A percentile compares a stretch with the other conserved stretches of the same genome.
These are phyloP conservation scores for Backusella circina DNA, from an alignment of 192 early-diverging fungal species.

Conservation along the genomic window DNA sequence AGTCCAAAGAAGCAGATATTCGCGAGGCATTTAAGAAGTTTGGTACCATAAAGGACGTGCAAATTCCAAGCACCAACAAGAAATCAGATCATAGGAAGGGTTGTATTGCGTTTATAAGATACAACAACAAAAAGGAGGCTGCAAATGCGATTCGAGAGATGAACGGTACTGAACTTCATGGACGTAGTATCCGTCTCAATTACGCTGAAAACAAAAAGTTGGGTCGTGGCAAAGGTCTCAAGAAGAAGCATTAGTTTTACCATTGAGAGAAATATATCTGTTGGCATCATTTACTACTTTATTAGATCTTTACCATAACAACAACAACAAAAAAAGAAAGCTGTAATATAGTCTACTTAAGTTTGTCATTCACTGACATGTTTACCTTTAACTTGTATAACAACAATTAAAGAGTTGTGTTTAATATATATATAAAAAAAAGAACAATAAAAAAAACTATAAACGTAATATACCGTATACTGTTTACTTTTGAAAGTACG, in stretches of 20 bases:
- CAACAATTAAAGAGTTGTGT: too few species aligned
- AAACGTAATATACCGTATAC: too few species aligned
- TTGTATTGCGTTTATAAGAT: constrained; percentile 92
- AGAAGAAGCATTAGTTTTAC: not conserved
- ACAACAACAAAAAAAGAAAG: not conserved
- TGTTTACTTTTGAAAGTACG: too few species aligned
- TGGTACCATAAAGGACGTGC: constrained; percentile 56
- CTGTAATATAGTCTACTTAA: not conserved
- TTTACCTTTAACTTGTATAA: too few species aligned
- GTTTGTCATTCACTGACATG: too few species aligned
- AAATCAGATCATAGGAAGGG: constrained; percentile 63
- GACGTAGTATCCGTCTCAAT: constrained; percentile 83
- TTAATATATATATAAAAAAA: too few species aligned
- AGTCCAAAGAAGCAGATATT: constrained; percentile 54
- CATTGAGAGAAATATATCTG: too few species aligned
- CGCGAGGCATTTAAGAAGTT: constrained; percentile 49
- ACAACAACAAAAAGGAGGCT: constrained; percentile 59
- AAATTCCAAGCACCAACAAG: constrained; percentile 65
- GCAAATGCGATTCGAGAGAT: constrained; percentile 71
- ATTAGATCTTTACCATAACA: not conserved
- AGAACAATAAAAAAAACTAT: too few species aligned
- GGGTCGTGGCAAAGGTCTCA: constrained; percentile 36
- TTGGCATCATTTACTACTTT: too few species aligned
- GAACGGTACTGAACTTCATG: constrained; percentile 75
- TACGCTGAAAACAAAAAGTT: constrained; percentile 54